A percentile compares a stretch with the other conserved stretches of the same genome.
Conservation (phyloP, 306 rosid genomes). For the Trifolium dubium region DNA sequence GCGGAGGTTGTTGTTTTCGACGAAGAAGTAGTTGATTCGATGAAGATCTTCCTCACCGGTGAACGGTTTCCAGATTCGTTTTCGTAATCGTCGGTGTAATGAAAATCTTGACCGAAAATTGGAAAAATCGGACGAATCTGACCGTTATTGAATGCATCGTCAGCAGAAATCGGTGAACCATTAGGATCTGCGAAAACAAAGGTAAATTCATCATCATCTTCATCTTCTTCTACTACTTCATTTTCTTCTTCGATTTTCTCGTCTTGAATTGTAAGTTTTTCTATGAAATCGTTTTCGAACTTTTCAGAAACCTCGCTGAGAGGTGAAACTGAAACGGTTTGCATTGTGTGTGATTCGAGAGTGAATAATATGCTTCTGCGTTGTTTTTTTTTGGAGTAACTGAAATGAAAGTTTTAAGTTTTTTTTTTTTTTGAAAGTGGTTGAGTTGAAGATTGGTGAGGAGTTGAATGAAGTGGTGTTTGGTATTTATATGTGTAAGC, state of each 20-base stretch:
- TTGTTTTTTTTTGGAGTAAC: not conserved
- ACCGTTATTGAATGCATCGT: constrained; percentile 72
- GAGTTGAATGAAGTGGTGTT: not conserved
- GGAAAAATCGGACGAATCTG: constrained; percentile 77
- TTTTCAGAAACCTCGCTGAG: constrained; percentile 33
- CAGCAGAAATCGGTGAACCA: constrained; percentile 69
- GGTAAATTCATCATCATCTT: constrained; percentile 66
- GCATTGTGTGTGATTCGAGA: constrained; percentile 42
- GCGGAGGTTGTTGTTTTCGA: not conserved
- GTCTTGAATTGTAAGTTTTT: constrained; percentile 43
- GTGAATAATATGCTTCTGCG: not conserved
- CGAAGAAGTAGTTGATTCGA: constrained; percentile 39
- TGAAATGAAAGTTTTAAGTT: not conserved
- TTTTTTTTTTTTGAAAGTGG: constrained; percentile 10
- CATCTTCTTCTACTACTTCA: not conserved
- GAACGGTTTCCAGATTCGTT: constrained; percentile 43
- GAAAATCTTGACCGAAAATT: constrained; percentile 62
- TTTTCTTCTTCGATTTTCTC: not conserved
- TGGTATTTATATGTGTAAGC: constrained; percentile 10
- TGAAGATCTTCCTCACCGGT: constrained; percentile 63
- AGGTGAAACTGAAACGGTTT: constrained; percentile 43
- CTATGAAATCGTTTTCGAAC: constrained; percentile 47
- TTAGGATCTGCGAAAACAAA: constrained; percentile 60
- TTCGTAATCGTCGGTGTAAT: constrained; percentile 42
- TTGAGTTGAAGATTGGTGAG: constrained; percentile 11